These are phyloP conservation scores for Sporothrix pseudoabietina DNA, from an alignment of 2,329 filamentous ascomycete species.

Conservation along the genomic window DNA sequence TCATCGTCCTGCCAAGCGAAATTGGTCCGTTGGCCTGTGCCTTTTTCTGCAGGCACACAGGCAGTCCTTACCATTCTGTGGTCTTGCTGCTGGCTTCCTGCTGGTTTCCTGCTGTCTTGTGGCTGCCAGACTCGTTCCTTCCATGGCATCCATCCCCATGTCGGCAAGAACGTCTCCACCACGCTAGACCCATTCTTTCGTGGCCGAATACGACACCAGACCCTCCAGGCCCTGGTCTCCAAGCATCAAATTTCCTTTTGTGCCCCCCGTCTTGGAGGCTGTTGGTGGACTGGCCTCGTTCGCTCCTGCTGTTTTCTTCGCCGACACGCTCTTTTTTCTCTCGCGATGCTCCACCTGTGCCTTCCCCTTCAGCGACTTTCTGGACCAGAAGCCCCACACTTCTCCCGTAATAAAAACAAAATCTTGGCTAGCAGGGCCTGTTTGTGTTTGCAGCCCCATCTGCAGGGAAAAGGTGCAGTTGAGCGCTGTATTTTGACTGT, in stretches of 20 bases:
- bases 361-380: background rate
- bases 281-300: constrained; percentile 6
- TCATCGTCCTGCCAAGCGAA: constrained; percentile 22
- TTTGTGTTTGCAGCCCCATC: background rate
- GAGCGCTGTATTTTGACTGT: background rate
- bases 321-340: background rate
- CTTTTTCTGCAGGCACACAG: constrained; percentile 9
- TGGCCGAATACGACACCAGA: constrained; percentile 26
- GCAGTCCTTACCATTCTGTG: background rate
- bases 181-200: constrained; percentile 18
- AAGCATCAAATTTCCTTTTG: constrained; percentile 32
- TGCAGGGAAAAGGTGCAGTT: background rate
- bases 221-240: constrained; percentile 7
- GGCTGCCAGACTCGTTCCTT: constrained; percentile 3
- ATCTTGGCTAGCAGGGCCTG: constrained; percentile 1
- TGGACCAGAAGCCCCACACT: constrained; percentile 9
- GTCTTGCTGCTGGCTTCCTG: background rate
- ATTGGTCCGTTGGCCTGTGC: constrained; percentile 22
- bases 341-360: background rate
- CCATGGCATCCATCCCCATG: constrained; percentile 20
- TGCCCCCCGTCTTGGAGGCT: background rate
- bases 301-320: constrained; percentile 21
- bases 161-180: constrained; percentile 19
- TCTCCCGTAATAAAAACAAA: constrained; percentile 29
- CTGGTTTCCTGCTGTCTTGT: background rate